These are phyloP conservation scores for Monilinia aucupariae DNA, from an alignment of 2,329 filamentous ascomycete species.

Conservation along the genomic window DNA sequence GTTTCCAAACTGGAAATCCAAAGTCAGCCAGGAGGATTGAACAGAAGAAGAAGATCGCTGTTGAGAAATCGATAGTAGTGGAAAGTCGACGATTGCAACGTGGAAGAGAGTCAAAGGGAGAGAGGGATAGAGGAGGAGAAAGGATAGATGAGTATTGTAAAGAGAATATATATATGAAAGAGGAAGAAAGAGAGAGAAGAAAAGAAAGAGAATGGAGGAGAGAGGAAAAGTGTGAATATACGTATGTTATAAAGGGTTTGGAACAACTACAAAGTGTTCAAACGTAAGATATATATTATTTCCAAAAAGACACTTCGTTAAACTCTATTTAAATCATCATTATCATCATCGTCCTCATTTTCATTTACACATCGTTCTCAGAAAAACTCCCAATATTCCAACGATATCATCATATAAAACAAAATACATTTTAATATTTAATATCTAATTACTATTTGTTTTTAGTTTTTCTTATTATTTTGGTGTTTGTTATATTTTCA, in stretches of 20 bases:
- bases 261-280: neutral
- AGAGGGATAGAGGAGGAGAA: too few relatives aligned
- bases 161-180: too few relatives aligned
- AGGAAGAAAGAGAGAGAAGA: too few relatives aligned
- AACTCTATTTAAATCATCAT: neutral
- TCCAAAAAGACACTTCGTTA: neutral
- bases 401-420: too few relatives aligned
- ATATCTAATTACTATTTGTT: too few relatives aligned
- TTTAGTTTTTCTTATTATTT: neutral
- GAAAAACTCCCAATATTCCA: too few relatives aligned
- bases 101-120: neutral
- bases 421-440: neutral
- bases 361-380: too few relatives aligned
- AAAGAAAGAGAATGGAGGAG: neutral
- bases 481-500: too few relatives aligned
- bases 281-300: neutral
- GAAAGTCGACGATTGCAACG: neutral
- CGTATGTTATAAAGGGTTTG: too few relatives aligned
- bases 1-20: neutral
- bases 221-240: neutral
- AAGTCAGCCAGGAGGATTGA: conserved; percentile 3
- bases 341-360: neutral
- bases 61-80: neutral
- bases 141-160: too few relatives aligned
- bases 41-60: neutral